A percentile compares a stretch with the other conserved stretches of the same genome.
phyloP scores from a whole-genome alignment of 345 rosid genomes.

The Ailanthus altissimus region DNA sequence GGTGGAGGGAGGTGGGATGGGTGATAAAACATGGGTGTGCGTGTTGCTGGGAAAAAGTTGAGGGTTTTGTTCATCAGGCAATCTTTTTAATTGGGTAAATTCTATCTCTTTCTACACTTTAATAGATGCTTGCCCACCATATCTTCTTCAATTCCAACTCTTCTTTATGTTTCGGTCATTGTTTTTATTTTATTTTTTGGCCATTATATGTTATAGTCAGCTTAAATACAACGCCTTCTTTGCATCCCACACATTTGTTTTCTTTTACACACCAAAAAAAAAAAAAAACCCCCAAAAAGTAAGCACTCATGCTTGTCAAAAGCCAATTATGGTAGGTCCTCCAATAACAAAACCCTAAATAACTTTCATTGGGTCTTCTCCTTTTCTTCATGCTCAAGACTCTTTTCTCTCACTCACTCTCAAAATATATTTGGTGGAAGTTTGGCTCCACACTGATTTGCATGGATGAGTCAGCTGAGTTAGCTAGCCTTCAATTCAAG shows the following conservation, averaged over 20 bases:
- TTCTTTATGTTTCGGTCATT: slow-evolving; percentile 38
- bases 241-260: slow-evolving; percentile 44
- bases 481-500: slow-evolving; percentile 14
- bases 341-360: slow-evolving; percentile 21
- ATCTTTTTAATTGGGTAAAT: slow-evolving; percentile 14
- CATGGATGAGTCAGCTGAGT: slow-evolving; percentile 27
- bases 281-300: slow-evolving; percentile 44
- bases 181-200: slow-evolving; percentile 28
- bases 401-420: slow-evolving; percentile 24
- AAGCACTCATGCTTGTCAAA: slow-evolving; percentile 51
- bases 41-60: slow-evolving; percentile 30
- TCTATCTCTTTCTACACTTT: slow-evolving; percentile 30
- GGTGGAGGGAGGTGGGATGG: slow-evolving; percentile 15
- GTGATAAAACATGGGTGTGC: slow-evolving; percentile 34
- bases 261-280: slow-evolving; percentile 22
- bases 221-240: slow-evolving; percentile 80
- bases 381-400: slow-evolving; percentile 39
- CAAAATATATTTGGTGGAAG: slow-evolving; percentile 26
- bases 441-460: slow-evolving; percentile 39
- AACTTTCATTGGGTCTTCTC: slow-evolving; percentile 28
- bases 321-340: slow-evolving; percentile 44
- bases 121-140: slow-evolving; percentile 64
- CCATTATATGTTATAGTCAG: slow-evolving; percentile 46
- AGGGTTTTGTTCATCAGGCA: slow-evolving; percentile 24
- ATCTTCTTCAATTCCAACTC: slow-evolving; percentile 44